Evolutionary conservation across 805 yeast genomes (phyloP), one percentile per base, ranked within the genome.

Genomic region (Wickerhamiella brachini): DNA sequence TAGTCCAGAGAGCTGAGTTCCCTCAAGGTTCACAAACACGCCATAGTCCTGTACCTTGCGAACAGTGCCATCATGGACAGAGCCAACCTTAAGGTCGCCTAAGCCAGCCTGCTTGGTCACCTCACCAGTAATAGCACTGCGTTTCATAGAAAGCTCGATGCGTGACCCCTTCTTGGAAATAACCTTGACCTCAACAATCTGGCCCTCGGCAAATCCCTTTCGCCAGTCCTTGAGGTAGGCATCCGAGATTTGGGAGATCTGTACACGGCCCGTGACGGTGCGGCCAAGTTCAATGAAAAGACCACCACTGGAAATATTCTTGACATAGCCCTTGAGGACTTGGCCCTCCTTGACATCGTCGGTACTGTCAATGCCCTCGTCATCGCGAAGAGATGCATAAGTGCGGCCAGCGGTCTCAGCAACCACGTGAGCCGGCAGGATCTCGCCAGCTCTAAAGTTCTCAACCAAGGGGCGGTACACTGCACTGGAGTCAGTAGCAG

Each of bases 221-320:
- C 85, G 85, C 97, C 97, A 90, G 53, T 90, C 95, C 60, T 82
- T 83, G 62, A 87, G 69, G 59, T 70, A 85, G 0, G 83, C 72
- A 60, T 90, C 97, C 10, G 94, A 85, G 26, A 90, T 70, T 63
- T 89, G 89, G 44, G 83, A 67, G 48, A 87, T 80, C 61, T 86
- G 81, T 24, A 86, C 93, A 60, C 90, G 79, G 1, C 89, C 97
- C 58, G 77, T 78, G 23, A 85, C 71, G 1, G 73, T 69, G 55
- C 84, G 75, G 43, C 93, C 87, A 56, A 90, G 69, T 20, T 84
- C 74, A 48, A 90, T 83, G 63, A 83, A 86, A 23, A 90, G 66
- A 44, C 72, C 72, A 64, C 95, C 95, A 57, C 83, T 81, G 13
- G 84, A 77, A 47, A 88, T 75, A 54, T 79, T 79, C 62, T 80